Percentiles rank a stretch among this genome's conserved stretches.
Conservation (phyloP, 73 alveolate genomes). For the Paramecium sonneborni region DNA sequence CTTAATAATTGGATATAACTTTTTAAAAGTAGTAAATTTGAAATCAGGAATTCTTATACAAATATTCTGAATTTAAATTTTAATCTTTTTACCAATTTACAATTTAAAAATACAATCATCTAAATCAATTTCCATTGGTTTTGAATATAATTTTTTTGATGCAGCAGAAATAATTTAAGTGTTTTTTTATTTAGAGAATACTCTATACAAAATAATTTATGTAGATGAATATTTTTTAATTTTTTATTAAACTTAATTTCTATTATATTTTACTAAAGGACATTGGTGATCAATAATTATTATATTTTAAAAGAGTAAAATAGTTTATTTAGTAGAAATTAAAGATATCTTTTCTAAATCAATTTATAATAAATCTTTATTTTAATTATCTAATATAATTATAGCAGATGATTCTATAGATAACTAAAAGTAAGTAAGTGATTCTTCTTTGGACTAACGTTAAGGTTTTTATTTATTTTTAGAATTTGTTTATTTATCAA, state of each 20-base stretch:
- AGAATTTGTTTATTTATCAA: background rate
- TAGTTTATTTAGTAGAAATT: background rate
- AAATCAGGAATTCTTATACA: slow-evolving; percentile 4
- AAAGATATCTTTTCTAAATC: background rate
- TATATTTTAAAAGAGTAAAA: background rate
- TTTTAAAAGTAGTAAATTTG: background rate
- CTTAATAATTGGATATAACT: background rate
- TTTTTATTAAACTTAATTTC: background rate
- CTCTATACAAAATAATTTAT: background rate
- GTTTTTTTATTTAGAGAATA: background rate
- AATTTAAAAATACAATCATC: background rate
- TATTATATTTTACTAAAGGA: background rate
- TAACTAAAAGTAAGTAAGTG: background rate
- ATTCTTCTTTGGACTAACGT: background rate
- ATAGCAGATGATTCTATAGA: background rate
- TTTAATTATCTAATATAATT: background rate
- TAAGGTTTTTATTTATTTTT: background rate
- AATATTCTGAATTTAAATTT: background rate
- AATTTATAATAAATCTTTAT: background rate
- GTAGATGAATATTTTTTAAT: background rate
- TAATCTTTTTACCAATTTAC: background rate
- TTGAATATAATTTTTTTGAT: background rate
- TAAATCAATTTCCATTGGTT: background rate
- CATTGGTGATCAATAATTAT: background rate
- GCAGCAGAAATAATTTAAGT: background rate